A percentile compares a stretch with the other conserved stretches of the same genome.
Evolutionary conservation across 768 basidiomycete species (phyloP).

Genomic region (Hericium erinaceus): DNA sequence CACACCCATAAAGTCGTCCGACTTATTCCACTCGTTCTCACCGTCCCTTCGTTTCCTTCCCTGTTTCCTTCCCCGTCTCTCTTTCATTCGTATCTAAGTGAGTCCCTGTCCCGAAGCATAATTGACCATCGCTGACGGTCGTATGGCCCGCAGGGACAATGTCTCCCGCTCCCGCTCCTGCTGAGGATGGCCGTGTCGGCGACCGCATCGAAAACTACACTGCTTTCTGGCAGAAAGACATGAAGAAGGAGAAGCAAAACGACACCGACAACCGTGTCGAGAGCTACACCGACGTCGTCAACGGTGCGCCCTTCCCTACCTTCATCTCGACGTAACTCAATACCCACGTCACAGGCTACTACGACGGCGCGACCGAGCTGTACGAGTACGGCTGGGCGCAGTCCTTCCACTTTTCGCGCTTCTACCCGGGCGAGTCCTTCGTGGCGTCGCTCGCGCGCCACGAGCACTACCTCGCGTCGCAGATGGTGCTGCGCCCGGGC

Average conservation of each 20-base stretch:
- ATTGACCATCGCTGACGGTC: neutral
- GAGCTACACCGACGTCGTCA: slow-evolving; percentile 89
- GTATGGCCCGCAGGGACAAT: neutral
- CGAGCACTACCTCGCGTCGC: slow-evolving; percentile 91
- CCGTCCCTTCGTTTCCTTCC: neutral
- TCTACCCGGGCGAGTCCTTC: slow-evolving; percentile 85
- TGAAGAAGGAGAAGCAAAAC: slow-evolving; percentile 50
- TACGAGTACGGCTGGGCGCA: slow-evolving; percentile 92
- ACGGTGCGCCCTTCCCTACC: slow-evolving; percentile 69
- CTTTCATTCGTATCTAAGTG: neutral
- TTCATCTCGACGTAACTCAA: no score
- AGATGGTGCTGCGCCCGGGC: slow-evolving; percentile 77
- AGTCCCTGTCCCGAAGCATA: neutral
- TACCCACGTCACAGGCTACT: slow-evolving; percentile 63
- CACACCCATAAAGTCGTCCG: neutral
- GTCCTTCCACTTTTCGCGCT: slow-evolving; percentile 95
- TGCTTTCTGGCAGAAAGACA: slow-evolving; percentile 86
- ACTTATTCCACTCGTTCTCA: neutral
- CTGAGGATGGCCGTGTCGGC: slow-evolving; percentile 28
- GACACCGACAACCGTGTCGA: slow-evolving; percentile 68
- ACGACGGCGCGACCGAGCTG: slow-evolving; percentile 90
- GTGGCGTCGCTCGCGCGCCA: slow-evolving; percentile 78
- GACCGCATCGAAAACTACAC: slow-evolving; percentile 79
- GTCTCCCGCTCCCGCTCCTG: slow-evolving; percentile 13
- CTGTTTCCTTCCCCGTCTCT: neutral